Evolutionary conservation across 371 early-diverging fungal genomes (phyloP).

Genomic region (Actinomucor elegans): DNA sequence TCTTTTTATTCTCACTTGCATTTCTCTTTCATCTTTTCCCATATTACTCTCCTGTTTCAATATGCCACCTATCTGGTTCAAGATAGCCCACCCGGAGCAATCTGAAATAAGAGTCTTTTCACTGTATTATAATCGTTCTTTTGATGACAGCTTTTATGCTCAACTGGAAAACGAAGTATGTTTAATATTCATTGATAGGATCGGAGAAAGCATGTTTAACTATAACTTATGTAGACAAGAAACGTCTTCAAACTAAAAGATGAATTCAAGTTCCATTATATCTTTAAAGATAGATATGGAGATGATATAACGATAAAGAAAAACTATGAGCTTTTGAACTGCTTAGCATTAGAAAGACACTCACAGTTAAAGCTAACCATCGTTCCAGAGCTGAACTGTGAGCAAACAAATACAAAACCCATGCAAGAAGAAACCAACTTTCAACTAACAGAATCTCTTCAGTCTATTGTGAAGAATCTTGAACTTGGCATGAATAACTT

Average conservation of each 20-base stretch:
- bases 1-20: background rate
- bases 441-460: conserved; percentile 7
- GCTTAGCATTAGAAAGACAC: background rate
- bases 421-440: background rate
- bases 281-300: conserved; percentile 1
- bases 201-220: too few relatives aligned
- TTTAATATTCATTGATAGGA: too few relatives aligned
- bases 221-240: conserved; percentile 4
- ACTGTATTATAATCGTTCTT: background rate
- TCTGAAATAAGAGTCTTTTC: background rate
- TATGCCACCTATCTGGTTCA: background rate
- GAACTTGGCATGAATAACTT: conserved; percentile 11
- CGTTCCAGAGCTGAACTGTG: background rate
- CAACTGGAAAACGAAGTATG: conserved; percentile 2
- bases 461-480: conserved; percentile 14
- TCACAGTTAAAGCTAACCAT: background rate
- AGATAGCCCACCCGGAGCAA: background rate
- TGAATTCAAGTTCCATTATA: conserved; percentile 3
- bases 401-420: background rate
- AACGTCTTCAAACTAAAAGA: background rate
- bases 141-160: background rate
- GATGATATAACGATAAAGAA: conserved; percentile 1
- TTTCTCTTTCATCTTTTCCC: background rate
- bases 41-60: background rate
- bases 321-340: conserved; percentile 1